phyloP scores from a whole-genome alignment of 176 grass and related monocot genomes.

The Secale cereale region DNA sequence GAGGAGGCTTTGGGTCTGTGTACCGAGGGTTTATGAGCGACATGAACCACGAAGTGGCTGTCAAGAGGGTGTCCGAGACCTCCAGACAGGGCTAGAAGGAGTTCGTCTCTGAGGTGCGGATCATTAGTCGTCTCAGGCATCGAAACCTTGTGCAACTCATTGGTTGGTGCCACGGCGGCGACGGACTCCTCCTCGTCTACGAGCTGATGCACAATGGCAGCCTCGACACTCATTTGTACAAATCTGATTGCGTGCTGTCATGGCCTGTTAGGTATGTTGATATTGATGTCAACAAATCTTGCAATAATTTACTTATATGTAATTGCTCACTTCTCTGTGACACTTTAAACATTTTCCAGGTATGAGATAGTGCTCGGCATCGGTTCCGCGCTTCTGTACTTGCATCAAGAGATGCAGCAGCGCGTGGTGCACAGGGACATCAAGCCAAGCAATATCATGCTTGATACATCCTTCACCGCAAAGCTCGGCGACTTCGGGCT shows the following conservation, averaged over 20 bases:
- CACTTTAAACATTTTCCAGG: neutral
- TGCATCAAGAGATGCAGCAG: neutral
- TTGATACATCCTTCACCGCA: neutral
- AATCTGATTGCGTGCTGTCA: neutral
- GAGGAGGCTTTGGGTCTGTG: neutral
- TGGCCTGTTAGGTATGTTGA: neutral
- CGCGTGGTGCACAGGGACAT: constrained; percentile 20
- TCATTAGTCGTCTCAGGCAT: constrained; percentile 39
- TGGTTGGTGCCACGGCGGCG: constrained; percentile 21
- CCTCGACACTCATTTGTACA: constrained; percentile 20
- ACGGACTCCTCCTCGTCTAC: constrained; percentile 29
- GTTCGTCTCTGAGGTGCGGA: constrained; percentile 41
- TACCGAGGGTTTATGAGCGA: neutral
- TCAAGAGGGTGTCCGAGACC: neutral
- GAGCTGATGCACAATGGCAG: constrained; percentile 50
- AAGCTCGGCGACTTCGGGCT: constrained; percentile 24
- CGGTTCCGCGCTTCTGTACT: neutral
- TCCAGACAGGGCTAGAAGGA: constrained; percentile 26
- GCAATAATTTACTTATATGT: neutral
- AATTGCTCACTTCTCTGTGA: neutral
- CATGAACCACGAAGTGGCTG: neutral
- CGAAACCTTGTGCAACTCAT: constrained; percentile 43
- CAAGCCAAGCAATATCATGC: constrained; percentile 35
- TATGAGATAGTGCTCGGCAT: neutral
- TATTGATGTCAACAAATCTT: neutral